phyloP scores from a whole-genome alignment of 1,139 yeast species.

The Kodamaea derodonti region DNA sequence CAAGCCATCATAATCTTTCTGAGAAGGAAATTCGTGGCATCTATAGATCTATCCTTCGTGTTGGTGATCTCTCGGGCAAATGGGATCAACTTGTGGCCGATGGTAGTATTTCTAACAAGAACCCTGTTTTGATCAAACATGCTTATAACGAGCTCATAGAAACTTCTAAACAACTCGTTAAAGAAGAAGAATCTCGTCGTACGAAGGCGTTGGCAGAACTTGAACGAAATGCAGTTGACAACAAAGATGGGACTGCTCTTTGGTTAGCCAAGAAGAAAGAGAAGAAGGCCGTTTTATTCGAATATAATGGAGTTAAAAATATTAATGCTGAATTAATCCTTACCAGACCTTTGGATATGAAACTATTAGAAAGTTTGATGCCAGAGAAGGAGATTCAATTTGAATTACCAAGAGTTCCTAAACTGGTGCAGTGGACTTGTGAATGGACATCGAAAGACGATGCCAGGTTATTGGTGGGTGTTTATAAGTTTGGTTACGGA shows the following conservation, averaged over 20 bases:
- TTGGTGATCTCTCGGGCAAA: slow-evolving; percentile 76
- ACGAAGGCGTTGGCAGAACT: slow-evolving; percentile 51
- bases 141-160: slow-evolving; percentile 69
- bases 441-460: slow-evolving; percentile 84
- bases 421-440: slow-evolving; percentile 90
- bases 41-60: slow-evolving; percentile 75
- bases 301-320: slow-evolving; percentile 82
- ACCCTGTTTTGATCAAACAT: slow-evolving; percentile 75
- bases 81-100: slow-evolving; percentile 90
- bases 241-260: slow-evolving; percentile 32
- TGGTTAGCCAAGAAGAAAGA: slow-evolving; percentile 66
- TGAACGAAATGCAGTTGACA: slow-evolving; percentile 57
- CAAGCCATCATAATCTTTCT: slow-evolving; percentile 52
- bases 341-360: slow-evolving; percentile 80
- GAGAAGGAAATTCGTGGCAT: slow-evolving; percentile 88
- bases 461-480: slow-evolving; percentile 81
- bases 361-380: slow-evolving; percentile 54
- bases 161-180: slow-evolving; percentile 58
- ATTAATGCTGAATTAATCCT: slow-evolving; percentile 87
- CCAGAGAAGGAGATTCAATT: slow-evolving; percentile 60
- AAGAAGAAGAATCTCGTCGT: slow-evolving; percentile 65
- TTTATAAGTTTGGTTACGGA: slow-evolving; percentile 91
- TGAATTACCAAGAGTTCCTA: slow-evolving; percentile 58
- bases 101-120: slow-evolving; percentile 82
- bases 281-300: slow-evolving; percentile 85